Evolutionary conservation across 345 rosid genomes (phyloP).

Genomic region (Rhizophora apiculata): DNA sequence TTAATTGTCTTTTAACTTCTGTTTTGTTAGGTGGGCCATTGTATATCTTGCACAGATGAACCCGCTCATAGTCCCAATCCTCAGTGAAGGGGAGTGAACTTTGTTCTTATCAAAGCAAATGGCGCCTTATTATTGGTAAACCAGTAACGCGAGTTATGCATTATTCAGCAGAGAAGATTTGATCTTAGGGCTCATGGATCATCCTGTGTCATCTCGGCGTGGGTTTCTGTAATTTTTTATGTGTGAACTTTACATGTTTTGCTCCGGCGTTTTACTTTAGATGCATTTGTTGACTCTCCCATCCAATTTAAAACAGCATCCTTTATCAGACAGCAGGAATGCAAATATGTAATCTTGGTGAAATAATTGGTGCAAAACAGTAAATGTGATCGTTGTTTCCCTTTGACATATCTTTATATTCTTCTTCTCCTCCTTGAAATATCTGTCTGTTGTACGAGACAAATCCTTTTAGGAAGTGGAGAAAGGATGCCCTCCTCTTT

Average conservation of each 20-base stretch:
- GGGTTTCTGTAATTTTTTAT: slow-evolving; percentile 35
- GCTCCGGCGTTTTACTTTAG: slow-evolving; percentile 7
- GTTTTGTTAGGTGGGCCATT: slow-evolving; percentile 81
- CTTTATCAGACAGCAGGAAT: slow-evolving; percentile 6
- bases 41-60: slow-evolving; percentile 96
- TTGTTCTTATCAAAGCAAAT: neutral
- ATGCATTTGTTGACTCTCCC: slow-evolving; percentile 11
- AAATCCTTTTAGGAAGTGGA: too few species aligned
- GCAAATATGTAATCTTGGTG: slow-evolving; percentile 26
- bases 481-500: too few species aligned
- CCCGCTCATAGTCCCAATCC: slow-evolving; percentile 89
- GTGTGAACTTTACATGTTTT: slow-evolving; percentile 18
- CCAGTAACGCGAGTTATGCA: slow-evolving; percentile 20
- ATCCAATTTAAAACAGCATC: slow-evolving; percentile 14
- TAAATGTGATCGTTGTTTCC: neutral
- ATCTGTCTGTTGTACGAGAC: too few species aligned
- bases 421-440: too few species aligned
- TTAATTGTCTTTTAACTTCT: neutral
- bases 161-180: slow-evolving; percentile 19
- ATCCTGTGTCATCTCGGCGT: slow-evolving; percentile 32
- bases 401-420: too few species aligned
- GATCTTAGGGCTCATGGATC: slow-evolving; percentile 18
- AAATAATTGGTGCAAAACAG: slow-evolving; percentile 21
- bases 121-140: slow-evolving; percentile 19
- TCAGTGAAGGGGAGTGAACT: slow-evolving; percentile 69